Evolutionary conservation across 2,329 filamentous ascomycete genomes (phyloP).

Genomic region (Pseudogymnoascus sp.): DNA sequence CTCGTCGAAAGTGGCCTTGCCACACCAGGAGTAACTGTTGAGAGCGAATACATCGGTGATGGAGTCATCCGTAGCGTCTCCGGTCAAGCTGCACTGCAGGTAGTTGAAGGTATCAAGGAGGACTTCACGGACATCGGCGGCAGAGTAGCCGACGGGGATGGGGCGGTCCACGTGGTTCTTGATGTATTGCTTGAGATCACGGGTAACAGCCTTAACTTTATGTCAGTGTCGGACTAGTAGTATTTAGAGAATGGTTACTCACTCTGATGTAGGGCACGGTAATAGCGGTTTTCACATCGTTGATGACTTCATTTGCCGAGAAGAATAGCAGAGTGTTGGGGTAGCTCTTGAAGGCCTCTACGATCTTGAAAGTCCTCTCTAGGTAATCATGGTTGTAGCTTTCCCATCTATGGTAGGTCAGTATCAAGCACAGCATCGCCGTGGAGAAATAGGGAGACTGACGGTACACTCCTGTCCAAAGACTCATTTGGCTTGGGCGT

Average conservation of each 20-base stretch:
- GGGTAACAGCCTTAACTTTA: constrained; percentile 56
- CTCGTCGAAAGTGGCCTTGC: constrained; percentile 53
- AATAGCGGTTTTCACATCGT: constrained; percentile 52
- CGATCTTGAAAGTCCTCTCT: constrained; percentile 59
- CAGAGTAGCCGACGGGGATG: constrained; percentile 75
- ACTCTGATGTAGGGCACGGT: constrained; percentile 58
- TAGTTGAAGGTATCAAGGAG: constrained; percentile 71
- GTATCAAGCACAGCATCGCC: background rate
- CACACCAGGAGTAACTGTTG: constrained; percentile 72
- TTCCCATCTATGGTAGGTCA: constrained; percentile 33
- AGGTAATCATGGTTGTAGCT: constrained; percentile 55
- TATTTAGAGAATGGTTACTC: constrained; percentile 6
- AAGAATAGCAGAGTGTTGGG: constrained; percentile 68
- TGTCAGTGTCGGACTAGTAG: constrained; percentile 13
- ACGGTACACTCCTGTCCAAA: constrained; percentile 45
- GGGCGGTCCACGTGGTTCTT: constrained; percentile 58
- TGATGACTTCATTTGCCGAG: constrained; percentile 73
- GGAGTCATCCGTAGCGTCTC: constrained; percentile 51
- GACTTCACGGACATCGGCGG: constrained; percentile 67
- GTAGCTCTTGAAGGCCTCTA: constrained; percentile 60
- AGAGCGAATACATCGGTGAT: constrained; percentile 69
- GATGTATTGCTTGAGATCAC: constrained; percentile 77
- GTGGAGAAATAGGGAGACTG: background rate
- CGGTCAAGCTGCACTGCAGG: constrained; percentile 57
- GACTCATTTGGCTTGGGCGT: constrained; percentile 54